Evolutionary conservation across 805 yeast genomes (phyloP).

Genomic region (Yamadazyma olivae): DNA sequence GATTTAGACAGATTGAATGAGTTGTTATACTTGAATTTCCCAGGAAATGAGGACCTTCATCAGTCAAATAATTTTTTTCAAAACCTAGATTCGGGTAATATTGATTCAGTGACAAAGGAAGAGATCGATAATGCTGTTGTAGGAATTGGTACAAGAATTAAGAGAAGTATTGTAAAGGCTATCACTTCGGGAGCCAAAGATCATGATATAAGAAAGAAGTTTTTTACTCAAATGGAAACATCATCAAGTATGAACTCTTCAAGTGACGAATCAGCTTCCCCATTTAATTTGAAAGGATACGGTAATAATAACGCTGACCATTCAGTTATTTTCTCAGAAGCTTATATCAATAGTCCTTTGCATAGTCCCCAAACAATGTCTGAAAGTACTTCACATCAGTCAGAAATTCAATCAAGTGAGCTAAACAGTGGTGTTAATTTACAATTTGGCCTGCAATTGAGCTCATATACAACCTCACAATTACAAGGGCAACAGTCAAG

Average conservation of each 20-base stretch:
- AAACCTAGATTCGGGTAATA: slow-evolving; percentile 1
- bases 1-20: slow-evolving; percentile 34
- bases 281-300: neutral
- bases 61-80: slow-evolving; percentile 2
- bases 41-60: slow-evolving; percentile 1
- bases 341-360: slow-evolving; percentile 5
- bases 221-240: slow-evolving; percentile 22
- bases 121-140: slow-evolving; percentile 77
- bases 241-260: slow-evolving; percentile 21
- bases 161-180: slow-evolving; percentile 47
- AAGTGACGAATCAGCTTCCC: slow-evolving; percentile 24
- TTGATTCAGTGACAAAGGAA: slow-evolving; percentile 53
- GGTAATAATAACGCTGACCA: slow-evolving; percentile 13
- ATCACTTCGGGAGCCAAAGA: slow-evolving; percentile 26
- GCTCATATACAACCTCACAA: neutral
- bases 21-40: slow-evolving; percentile 30
- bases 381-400: slow-evolving; percentile 3
- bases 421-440: neutral
- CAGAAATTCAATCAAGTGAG: neutral
- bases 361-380: slow-evolving; percentile 7
- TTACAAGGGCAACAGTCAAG: neutral
- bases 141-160: slow-evolving; percentile 72
- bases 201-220: slow-evolving; percentile 18
- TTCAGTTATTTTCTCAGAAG: slow-evolving; percentile 33
- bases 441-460: too few relatives aligned